Evolutionary conservation across 331 rosid species (phyloP).

Genomic region (Quercus tomentella): DNA sequence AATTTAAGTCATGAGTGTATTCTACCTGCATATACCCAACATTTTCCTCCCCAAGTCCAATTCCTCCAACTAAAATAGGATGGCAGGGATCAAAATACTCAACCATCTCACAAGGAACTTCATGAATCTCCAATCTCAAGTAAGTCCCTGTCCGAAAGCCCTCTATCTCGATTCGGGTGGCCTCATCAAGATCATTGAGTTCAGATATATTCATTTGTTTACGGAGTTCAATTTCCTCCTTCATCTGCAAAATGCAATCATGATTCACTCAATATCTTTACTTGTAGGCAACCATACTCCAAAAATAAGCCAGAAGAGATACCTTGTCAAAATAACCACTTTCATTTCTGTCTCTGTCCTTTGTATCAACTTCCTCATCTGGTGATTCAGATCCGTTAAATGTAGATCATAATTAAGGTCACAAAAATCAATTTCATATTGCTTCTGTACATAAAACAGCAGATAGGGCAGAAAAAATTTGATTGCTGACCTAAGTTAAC

Average conservation of each 20-base stretch:
- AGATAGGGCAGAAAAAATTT: not conserved
- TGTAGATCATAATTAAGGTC: slow-evolving; percentile 66
- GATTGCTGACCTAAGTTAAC: not conserved
- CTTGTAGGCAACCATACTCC: slow-evolving; percentile 1
- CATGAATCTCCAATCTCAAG: slow-evolving; percentile 82
- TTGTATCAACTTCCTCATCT: slow-evolving; percentile 51
- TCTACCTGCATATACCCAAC: slow-evolving; percentile 95
- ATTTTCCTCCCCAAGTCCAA: slow-evolving; percentile 84
- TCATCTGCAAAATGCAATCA: slow-evolving; percentile 52
- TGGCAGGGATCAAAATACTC: slow-evolving; percentile 81
- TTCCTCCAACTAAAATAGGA: slow-evolving; percentile 87
- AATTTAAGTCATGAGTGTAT: not conserved
- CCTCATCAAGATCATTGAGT: slow-evolving; percentile 84
- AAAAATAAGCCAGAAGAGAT: slow-evolving; percentile 10
- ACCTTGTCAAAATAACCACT: slow-evolving; percentile 81
- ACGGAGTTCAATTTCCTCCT: slow-evolving; percentile 75
- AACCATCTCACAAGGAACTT: slow-evolving; percentile 83
- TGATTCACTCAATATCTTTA: slow-evolving; percentile 8
- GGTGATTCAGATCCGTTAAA: slow-evolving; percentile 46
- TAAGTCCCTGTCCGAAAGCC: slow-evolving; percentile 87
- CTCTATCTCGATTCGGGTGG: slow-evolving; percentile 68
- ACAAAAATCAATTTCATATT: slow-evolving; percentile 21
- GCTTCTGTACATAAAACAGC: not conserved
- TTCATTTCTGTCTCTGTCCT: slow-evolving; percentile 48
- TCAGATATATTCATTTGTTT: slow-evolving; percentile 86